Evolutionary conservation across 768 basidiomycete genomes (phyloP).

Genomic region (Collybiopsis luxurians): DNA sequence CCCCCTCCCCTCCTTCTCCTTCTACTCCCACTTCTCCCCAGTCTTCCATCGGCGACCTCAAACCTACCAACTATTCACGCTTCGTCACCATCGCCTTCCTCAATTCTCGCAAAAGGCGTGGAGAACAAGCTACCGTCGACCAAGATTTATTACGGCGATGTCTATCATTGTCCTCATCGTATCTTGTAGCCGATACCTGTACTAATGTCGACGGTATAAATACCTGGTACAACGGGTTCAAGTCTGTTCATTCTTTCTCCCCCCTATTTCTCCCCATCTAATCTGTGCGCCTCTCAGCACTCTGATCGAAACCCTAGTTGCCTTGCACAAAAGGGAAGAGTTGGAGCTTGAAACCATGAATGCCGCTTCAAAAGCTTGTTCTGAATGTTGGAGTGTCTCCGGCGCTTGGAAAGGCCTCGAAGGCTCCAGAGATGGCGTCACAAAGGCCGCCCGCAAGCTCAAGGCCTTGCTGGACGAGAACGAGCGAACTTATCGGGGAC

Average conservation of each 20-base stretch:
- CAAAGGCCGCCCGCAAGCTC: constrained; percentile 58
- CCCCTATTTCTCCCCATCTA: too few relatives aligned
- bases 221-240: constrained; percentile 66
- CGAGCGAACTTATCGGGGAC: constrained; percentile 40
- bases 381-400: constrained; percentile 78
- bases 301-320: constrained; percentile 70
- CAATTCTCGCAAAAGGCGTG: constrained; percentile 42
- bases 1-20: too few relatives aligned
- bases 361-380: constrained; percentile 66
- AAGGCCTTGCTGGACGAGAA: constrained; percentile 57
- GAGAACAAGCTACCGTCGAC: constrained; percentile 45
- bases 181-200: constrained; percentile 70
- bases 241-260: too few relatives aligned
- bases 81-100: constrained; percentile 55
- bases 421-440: constrained; percentile 60
- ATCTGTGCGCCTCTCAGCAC: constrained; percentile 31
- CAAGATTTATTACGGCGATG: constrained; percentile 62
- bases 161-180: constrained; percentile 72
- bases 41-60: too few relatives aligned
- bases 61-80: constrained; percentile 56
- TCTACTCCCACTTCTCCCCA: too few relatives aligned
- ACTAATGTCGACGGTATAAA: constrained; percentile 57
- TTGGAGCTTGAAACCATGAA: constrained; percentile 77
- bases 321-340: constrained; percentile 63
- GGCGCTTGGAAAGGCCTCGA: constrained; percentile 68